Conservation (phyloP, 768 basidiomycete species). For the Gloeostereum incarnatum region DNA sequence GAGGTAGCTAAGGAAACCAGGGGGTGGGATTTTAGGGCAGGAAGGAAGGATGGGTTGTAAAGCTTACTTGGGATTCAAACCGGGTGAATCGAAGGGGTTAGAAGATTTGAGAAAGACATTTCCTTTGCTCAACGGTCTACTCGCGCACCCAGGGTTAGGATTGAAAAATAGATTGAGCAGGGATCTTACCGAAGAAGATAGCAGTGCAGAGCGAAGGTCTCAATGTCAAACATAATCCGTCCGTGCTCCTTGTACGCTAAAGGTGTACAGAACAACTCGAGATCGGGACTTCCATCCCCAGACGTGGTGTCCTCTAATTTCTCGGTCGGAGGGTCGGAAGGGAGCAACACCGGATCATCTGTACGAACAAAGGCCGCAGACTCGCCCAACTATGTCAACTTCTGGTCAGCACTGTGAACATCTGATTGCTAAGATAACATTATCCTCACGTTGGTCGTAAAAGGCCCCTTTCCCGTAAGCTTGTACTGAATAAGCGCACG, state of each 20-base stretch:
- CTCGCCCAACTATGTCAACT: conserved; percentile 27
- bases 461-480: conserved; percentile 34
- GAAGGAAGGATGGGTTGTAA: not conserved
- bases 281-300: conserved; percentile 27
- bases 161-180: not conserved
- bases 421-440: not conserved
- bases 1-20: conserved; percentile 20
- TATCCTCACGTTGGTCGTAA: conserved; percentile 42
- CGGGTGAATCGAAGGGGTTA: conserved; percentile 25
- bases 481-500: conserved; percentile 30
- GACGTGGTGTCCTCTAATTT: conserved; percentile 28
- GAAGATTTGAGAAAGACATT: conserved; percentile 24
- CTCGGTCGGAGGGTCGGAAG: conserved; percentile 19
- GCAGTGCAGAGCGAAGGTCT: conserved; percentile 27
- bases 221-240: conserved; percentile 22
- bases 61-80: conserved; percentile 27
- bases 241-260: conserved; percentile 33
- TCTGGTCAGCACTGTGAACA: not conserved
- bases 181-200: conserved; percentile 22
- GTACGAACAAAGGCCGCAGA: conserved; percentile 45
- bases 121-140: conserved; percentile 30
- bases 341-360: conserved; percentile 36
- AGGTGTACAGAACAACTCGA: conserved; percentile 31
- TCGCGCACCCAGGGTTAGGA: not conserved
- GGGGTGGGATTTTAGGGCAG: not conserved